phyloP scores from a whole-genome alignment of 116 monocot genomes.

The Posidonia oceanica region DNA sequence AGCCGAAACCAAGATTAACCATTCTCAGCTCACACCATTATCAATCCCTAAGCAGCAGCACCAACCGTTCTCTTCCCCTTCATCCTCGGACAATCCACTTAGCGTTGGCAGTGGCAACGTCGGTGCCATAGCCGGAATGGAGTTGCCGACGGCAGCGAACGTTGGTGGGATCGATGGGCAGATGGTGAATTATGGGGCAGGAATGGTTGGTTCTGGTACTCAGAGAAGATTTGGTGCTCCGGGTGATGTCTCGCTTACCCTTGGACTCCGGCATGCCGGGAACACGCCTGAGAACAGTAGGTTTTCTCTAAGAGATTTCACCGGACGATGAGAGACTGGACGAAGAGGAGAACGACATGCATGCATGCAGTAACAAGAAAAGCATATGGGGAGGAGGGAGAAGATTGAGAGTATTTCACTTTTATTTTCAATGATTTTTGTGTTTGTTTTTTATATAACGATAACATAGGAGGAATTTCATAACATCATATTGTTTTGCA shows the following conservation, averaged over 20 bases:
- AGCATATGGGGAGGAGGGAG: neutral
- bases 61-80: neutral
- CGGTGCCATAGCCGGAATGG: slow-evolving; percentile 15
- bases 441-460: neutral
- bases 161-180: neutral
- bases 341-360: neutral
- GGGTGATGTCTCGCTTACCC: slow-evolving; percentile 77
- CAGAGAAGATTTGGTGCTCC: slow-evolving; percentile 22
- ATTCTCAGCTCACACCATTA: slow-evolving; percentile 2
- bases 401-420: neutral
- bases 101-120: slow-evolving; percentile 9
- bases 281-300: slow-evolving; percentile 18
- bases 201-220: slow-evolving; percentile 1
- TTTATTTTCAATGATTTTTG: neutral
- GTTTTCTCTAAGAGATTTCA: slow-evolving; percentile 29
- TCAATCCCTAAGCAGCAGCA: slow-evolving; percentile 7
- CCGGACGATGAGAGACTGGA: neutral
- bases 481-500: neutral
- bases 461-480: neutral
- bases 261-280: slow-evolving; percentile 52
- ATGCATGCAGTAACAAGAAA: too few species aligned
- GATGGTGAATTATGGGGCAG: slow-evolving; percentile 4
- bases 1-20: neutral
- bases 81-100: slow-evolving; percentile 7
- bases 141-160: slow-evolving; percentile 3